Evolutionary conservation across 257 asterid species (phyloP).

Genomic region (Gentiana macrophylla): DNA sequence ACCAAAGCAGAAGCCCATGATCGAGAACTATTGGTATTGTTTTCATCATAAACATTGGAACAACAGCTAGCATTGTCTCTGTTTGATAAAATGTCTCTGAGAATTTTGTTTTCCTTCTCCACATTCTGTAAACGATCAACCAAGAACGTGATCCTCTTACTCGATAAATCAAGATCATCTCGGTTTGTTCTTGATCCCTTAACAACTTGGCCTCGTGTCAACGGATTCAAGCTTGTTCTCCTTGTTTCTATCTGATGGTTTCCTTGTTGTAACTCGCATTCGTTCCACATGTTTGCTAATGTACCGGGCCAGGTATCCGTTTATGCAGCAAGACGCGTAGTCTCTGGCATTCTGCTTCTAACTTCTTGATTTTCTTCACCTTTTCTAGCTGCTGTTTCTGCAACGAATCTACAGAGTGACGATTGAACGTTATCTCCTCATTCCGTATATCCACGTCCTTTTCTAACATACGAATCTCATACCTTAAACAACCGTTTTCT

Average conservation of each 20-base stretch:
- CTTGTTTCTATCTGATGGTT: conserved; percentile 24
- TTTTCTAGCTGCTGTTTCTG: conserved; percentile 38
- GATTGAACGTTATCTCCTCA: conserved; percentile 47
- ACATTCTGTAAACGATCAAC: conserved; percentile 46
- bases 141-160: conserved; percentile 34
- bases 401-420: conserved; percentile 38
- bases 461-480: conserved; percentile 57
- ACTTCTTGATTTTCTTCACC: conserved; percentile 56
- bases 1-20: conserved; percentile 26
- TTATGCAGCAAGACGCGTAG: conserved; percentile 55
- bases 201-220: conserved; percentile 20
- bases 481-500: conserved; percentile 70
- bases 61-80: conserved; percentile 35
- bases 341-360: conserved; percentile 79
- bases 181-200: conserved; percentile 8
- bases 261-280: conserved; percentile 29
- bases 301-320: conserved; percentile 33
- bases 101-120: conserved; percentile 50
- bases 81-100: conserved; percentile 38
- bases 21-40: conserved; percentile 20
- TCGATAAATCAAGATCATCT: conserved; percentile 17
- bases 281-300: conserved; percentile 23
- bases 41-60: conserved; percentile 14
- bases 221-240: conserved; percentile 20
- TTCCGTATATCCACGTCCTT: conserved; percentile 50